Evolutionary conservation across 2,329 filamentous ascomycete species (phyloP).

Genomic region (Byssoonygena ceratinophila): DNA sequence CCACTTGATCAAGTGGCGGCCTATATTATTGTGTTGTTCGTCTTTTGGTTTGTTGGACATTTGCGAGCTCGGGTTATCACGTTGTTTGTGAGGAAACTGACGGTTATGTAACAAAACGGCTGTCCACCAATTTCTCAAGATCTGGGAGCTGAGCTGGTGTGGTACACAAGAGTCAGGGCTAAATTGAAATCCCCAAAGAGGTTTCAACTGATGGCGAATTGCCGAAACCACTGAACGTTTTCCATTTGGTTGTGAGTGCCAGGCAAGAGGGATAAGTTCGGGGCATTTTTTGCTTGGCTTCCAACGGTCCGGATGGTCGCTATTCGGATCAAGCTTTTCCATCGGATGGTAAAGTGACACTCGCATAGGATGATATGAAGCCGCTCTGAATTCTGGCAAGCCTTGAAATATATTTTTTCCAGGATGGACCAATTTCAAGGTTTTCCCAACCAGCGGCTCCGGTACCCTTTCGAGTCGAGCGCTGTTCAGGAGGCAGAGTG

Average conservation of each 20-base stretch:
- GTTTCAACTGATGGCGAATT: conserved; percentile 54
- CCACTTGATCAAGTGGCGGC: not conserved
- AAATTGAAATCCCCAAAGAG: conserved; percentile 82
- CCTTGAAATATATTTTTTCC: not conserved
- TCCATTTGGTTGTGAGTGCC: conserved; percentile 37
- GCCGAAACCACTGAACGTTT: conserved; percentile 58
- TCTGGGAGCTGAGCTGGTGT: not conserved
- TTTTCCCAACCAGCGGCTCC: not conserved
- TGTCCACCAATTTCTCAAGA: conserved; percentile 58
- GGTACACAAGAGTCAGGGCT: conserved; percentile 37
- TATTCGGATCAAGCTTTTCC: conserved; percentile 22
- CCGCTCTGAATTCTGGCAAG: not conserved
- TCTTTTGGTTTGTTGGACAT: not conserved
- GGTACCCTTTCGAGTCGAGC: not conserved
- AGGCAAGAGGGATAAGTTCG: conserved; percentile 51
- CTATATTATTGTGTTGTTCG: not conserved
- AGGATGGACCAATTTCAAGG: not conserved
- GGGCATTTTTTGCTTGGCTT: conserved; percentile 22
- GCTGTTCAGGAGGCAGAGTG: not conserved
- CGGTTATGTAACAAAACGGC: conserved; percentile 35
- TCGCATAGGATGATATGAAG: too few species aligned
- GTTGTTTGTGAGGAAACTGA: not conserved
- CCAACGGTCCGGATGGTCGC: conserved; percentile 36
- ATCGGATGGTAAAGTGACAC: not conserved
- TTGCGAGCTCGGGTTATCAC: not conserved